These are phyloP conservation scores for Nowakowskiella sp. DNA, from an alignment of 192 early-diverging fungal species.

Conservation along the genomic window DNA sequence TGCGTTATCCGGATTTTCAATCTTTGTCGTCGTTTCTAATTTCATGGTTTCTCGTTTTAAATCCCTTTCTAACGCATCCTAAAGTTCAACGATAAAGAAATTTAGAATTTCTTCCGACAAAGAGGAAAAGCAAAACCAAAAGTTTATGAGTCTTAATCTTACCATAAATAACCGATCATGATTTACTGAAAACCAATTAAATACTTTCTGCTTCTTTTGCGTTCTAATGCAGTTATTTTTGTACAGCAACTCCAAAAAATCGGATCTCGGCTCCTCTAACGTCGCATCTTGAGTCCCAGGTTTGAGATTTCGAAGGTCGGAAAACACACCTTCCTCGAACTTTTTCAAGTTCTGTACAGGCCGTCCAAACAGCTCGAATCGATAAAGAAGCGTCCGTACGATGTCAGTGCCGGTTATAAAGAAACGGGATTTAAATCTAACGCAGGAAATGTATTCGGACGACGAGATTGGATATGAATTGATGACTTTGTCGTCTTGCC, in stretches of 20 bases:
- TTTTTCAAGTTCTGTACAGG: constrained; percentile 87
- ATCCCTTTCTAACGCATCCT: constrained; percentile 93
- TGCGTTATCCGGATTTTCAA: constrained; percentile 26
- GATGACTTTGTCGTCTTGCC: constrained; percentile 51
- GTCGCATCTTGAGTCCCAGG: constrained; percentile 88
- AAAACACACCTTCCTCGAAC: constrained; percentile 98
- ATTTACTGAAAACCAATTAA: constrained; percentile 92
- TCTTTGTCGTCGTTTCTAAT: constrained; percentile 72
- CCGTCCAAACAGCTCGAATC: constrained; percentile 84
- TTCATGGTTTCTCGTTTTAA: constrained; percentile 87
- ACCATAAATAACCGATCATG: constrained; percentile 85
- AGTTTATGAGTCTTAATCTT: too few relatives aligned
- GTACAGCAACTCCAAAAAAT: constrained; percentile 89
- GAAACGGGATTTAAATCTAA: constrained; percentile 86
- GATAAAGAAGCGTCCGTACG: constrained; percentile 78
- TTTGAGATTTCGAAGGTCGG: constrained; percentile 89
- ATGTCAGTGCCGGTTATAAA: constrained; percentile 97
- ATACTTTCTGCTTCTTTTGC: constrained; percentile 99
- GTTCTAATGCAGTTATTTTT: constrained; percentile 94
- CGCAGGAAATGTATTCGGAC: constrained; percentile 85
- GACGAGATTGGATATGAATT: constrained; percentile 62
- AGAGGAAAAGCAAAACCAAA: too few relatives aligned
- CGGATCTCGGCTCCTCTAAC: constrained; percentile 86
- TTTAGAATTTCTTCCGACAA: background rate
- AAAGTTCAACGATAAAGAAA: constrained; percentile 9